These are phyloP conservation scores for Amaranthus tricolor DNA, from an alignment of 179 eudicot genomes.

Conservation along the genomic window DNA sequence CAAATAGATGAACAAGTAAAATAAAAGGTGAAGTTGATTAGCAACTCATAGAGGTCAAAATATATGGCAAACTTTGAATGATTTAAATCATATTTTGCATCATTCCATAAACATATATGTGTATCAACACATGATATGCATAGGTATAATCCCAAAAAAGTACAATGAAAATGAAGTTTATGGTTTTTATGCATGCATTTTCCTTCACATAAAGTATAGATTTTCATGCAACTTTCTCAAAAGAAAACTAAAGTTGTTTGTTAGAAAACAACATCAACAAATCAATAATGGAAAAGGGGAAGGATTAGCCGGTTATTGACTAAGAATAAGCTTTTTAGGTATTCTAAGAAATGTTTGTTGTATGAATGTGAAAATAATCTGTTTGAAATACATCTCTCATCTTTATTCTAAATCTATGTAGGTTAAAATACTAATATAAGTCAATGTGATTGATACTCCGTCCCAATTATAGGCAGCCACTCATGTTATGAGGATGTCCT, in stretches of 20 bases:
- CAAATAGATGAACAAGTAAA: background rate
- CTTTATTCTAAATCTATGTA: background rate
- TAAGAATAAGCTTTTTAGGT: background rate
- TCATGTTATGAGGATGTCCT: no score
- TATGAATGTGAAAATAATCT: background rate
- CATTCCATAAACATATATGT: no score
- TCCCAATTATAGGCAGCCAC: no score
- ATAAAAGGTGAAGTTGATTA: constrained; percentile 2
- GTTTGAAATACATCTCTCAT: background rate
- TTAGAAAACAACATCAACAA: background rate
- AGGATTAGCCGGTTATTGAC: background rate
- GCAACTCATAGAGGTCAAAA: background rate
- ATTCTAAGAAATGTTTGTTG: background rate
- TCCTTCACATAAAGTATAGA: background rate
- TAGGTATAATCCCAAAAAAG: background rate
- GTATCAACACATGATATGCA: background rate
- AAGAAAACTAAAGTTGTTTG: background rate
- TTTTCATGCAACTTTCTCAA: background rate
- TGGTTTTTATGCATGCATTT: background rate
- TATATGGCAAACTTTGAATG: background rate
- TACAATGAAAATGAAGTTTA: constrained; percentile 6
- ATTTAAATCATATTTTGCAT: background rate
- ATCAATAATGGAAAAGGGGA: background rate
- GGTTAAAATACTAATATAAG: no score
- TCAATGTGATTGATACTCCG: no score